Conservation (phyloP, 768 basidiomycete genomes). For the Collybia sordida region DNA sequence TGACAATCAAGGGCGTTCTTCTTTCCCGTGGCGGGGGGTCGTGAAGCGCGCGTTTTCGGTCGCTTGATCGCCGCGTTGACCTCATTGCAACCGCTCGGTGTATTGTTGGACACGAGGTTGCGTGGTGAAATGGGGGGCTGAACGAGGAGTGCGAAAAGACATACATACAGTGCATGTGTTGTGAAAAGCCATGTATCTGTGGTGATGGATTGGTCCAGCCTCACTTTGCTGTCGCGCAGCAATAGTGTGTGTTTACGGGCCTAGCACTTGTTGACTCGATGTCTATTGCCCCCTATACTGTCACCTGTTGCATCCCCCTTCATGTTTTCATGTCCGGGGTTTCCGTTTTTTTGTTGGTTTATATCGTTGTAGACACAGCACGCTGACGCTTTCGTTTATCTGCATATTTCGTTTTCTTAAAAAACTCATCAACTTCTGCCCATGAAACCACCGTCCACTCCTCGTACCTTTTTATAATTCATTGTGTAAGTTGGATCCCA, state of each 20-base stretch:
- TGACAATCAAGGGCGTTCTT: conserved; percentile 82
- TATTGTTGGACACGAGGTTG: conserved; percentile 83
- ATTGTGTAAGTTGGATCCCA: conserved; percentile 72
- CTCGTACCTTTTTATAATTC: conserved; percentile 19
- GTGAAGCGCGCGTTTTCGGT: conserved; percentile 80
- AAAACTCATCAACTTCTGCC: conserved; percentile 11
- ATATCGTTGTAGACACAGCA: conserved; percentile 38
- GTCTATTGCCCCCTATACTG: conserved; percentile 61
- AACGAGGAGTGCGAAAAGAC: conserved; percentile 90
- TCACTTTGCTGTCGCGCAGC: conserved; percentile 74
- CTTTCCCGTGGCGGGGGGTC: conserved; percentile 68
- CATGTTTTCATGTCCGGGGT: conserved; percentile 24
- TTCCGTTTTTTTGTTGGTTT: conserved; percentile 20
- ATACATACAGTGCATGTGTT: conserved; percentile 32
- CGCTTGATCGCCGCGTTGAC: conserved; percentile 89
- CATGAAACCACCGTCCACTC: conserved; percentile 24
- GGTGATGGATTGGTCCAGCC: conserved; percentile 49
- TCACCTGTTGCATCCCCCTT: conserved; percentile 27
- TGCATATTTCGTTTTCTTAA: conserved; percentile 45
- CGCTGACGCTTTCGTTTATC: conserved; percentile 69
- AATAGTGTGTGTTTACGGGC: conserved; percentile 49
- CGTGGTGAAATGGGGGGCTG: conserved; percentile 98
- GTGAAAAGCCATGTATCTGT: conserved; percentile 31
- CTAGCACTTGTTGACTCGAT: conserved; percentile 63
- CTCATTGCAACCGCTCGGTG: conserved; percentile 64